These are phyloP conservation scores for Pseudogymnoascus sp. DNA, from an alignment of 2,329 filamentous ascomycete species.

Conservation along the genomic window DNA sequence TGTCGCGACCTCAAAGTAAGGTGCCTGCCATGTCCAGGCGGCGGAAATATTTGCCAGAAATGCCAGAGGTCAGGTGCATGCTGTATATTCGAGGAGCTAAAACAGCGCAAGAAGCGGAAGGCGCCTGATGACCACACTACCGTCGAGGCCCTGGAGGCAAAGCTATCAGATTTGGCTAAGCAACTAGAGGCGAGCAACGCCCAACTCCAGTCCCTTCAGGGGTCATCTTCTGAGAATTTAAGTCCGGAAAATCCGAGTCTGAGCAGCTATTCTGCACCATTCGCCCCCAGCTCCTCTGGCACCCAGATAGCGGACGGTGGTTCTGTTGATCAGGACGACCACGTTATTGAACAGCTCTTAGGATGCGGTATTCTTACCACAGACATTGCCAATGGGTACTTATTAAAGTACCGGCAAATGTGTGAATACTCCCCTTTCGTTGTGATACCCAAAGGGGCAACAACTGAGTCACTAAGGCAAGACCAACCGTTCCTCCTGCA, in stretches of 20 bases:
- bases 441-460: constrained; percentile 10
- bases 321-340: neutral
- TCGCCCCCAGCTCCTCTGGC: neutral
- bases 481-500: constrained; percentile 17
- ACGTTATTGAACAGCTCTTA: neutral
- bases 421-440: constrained; percentile 18
- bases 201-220: neutral
- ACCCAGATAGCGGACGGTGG: neutral
- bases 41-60: neutral
- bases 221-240: neutral
- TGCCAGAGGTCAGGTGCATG: constrained; percentile 4
- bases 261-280: neutral
- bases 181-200: constrained; percentile 1
- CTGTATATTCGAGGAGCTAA: constrained; percentile 2
- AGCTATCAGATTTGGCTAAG: neutral
- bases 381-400: neutral
- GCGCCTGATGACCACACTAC: neutral
- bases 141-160: neutral
- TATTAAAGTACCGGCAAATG: constrained; percentile 10
- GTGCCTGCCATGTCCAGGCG: neutral
- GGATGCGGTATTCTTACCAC: neutral
- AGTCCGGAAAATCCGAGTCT: constrained; percentile 1
- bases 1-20: constrained; percentile 1
- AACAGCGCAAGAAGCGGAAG: neutral
- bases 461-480: constrained; percentile 10